Evolutionary conservation across 2,329 filamentous ascomycete genomes (phyloP).

Genomic region (Colletotrichum truncatum): DNA sequence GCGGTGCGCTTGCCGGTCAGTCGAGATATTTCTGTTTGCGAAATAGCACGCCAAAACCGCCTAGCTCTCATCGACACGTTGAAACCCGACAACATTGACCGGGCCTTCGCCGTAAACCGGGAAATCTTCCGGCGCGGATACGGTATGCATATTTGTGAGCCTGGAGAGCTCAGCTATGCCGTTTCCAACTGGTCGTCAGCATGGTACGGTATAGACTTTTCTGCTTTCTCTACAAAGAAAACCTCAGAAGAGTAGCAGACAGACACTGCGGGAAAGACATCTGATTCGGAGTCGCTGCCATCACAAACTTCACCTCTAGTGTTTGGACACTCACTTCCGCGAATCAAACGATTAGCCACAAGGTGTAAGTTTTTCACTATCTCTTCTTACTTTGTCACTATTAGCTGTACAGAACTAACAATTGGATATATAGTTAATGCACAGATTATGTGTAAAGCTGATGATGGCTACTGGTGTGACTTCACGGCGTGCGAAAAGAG

Average conservation of each 20-base stretch:
- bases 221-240: not conserved
- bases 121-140: conserved; percentile 10
- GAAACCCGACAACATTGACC: conserved; percentile 10
- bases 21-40: conserved; percentile 24
- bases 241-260: not conserved
- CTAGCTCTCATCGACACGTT: conserved; percentile 32
- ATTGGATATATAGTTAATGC: not conserved
- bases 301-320: conserved; percentile 13
- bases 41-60: conserved; percentile 30
- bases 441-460: conserved; percentile 31
- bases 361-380: conserved; percentile 29
- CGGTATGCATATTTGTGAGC: conserved; percentile 30
- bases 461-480: conserved; percentile 34
- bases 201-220: conserved; percentile 32
- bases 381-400: not conserved
- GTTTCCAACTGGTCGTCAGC: conserved; percentile 32
- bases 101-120: conserved; percentile 16
- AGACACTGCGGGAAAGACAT: not conserved
- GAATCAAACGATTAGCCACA: not conserved
- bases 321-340: conserved; percentile 26
- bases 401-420: not conserved
- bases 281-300: not conserved
- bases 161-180: conserved; percentile 28
- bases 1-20: conserved; percentile 8
- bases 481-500: conserved; percentile 20